Base-by-base conservation (phyloP, 2,329 filamentous ascomycete species). In the Trichoderma sp. region DNA sequence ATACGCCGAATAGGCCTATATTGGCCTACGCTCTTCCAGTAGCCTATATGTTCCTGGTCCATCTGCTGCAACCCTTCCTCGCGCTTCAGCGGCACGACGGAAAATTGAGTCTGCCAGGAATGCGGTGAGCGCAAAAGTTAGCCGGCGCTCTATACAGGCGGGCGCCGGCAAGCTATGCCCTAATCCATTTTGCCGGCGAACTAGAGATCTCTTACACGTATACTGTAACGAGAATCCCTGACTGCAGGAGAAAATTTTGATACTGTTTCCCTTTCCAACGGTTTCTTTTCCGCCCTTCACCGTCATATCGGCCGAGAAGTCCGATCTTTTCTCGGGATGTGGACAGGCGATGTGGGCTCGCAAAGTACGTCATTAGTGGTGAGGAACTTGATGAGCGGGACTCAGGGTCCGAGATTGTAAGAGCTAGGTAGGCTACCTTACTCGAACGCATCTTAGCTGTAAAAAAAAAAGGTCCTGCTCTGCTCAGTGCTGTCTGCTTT, bases 71-170 rank as follows among this genome's bases (percentile, higher is more conserved):
- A 6, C 19, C 21, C 4, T 49, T 56, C 40, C 19, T 40, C 27
- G 27, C 5, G 13, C 52, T 35, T 31, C 13, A 35, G 14, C n/a
- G 35, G 29, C 53, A 52, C 63, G 63, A 66, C 63, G 63, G 63
- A 59, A 66, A 58, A 58, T 66, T 66, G 63, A 66, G 63, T 59
- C 63, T 58, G 55, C 19, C 24, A 47, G 53, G 40, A 29, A 43
- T 49, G 63, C 63, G 63, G 63, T 66, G 63, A 66, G 63, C 63
- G 63, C 63, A 66, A 66, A 64, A 49, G 52, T 40, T 66, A 58
- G 63, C 37, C 55, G 63, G 63, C 37, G 19, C 40, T 66, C 14
- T 40, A 8, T 19, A 43, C 63, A 66, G 55, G 63, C 55, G 63
- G 63, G 63, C 63, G 63, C 35, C 63, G 53, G 40, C 27, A 40